Evolutionary conservation across 1,139 yeast species (phyloP), one percentile per base, ranked within the genome.

Genomic region (Insectozyma bohioensis): DNA sequence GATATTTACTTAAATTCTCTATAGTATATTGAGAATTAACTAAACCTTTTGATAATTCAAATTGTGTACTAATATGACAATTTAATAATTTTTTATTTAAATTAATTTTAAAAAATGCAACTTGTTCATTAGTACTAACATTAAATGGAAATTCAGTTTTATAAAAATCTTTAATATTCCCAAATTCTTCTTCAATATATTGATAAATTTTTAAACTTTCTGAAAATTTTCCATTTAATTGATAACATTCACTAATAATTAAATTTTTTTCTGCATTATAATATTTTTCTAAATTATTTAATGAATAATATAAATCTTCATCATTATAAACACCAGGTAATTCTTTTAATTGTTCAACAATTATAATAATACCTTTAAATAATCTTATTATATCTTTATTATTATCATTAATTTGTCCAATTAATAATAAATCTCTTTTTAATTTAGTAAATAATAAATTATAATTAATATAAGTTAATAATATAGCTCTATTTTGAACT

Each of bases 251-350:
- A 1, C 83, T 78, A 17, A 83, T 54, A 16, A 64, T 54, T 13
- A 59, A 49, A 9, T 67, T 52, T 47, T 78, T 76, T 39, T 59
- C 48, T 22, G 72, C 61, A 12, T 51, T 46, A 51, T 67, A 81
- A 46, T 61, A 83, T n/a, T 51, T 49, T 21, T 61, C 61, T 48
- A 83, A 57, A 12, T 67, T 52, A 13, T 68, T 73, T 36, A 88
- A 63, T 9, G 85, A 75, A 12, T 61, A 58, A 42, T 63, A 55
- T 35, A 90, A 67, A 20, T 74, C 81, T 35, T 85, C 94, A 51
- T 87, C 95, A 38, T 85, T 85, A 51, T 83, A 80, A 14, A 90
- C 95, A 67, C 97, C 97, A 0, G 97, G 95, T 34, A 90, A 69
- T 41, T 86, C 95, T 49, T 74, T 67, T 31, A 87, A 58, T 45